Evolutionary conservation across 306 rosid genomes (phyloP).

Genomic region (Cucumis sativus): DNA sequence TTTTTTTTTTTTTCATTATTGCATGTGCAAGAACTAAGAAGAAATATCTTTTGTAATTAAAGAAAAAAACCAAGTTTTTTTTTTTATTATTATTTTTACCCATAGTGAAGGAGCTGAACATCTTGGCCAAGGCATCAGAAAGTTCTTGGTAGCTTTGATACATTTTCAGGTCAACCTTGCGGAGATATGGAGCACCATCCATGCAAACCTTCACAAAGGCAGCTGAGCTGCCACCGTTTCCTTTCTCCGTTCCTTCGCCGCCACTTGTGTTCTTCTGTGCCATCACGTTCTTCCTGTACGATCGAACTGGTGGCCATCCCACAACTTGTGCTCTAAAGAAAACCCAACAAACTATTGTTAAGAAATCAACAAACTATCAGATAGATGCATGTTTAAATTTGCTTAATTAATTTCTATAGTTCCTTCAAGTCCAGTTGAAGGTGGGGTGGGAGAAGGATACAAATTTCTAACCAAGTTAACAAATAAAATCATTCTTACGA

Average conservation of each 20-base stretch:
- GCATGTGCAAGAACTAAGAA: background rate
- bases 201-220: slow-evolving; percentile 66
- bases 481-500: background rate
- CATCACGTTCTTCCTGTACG: slow-evolving; percentile 58
- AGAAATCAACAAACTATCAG: background rate
- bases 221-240: background rate
- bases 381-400: no score
- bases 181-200: slow-evolving; percentile 80
- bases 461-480: no score
- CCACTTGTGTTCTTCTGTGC: slow-evolving; percentile 28
- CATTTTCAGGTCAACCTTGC: slow-evolving; percentile 58
- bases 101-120: slow-evolving; percentile 76
- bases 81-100: slow-evolving; percentile 26
- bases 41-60: background rate
- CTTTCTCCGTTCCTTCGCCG: slow-evolving; percentile 17
- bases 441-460: background rate
- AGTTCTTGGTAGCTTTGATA: slow-evolving; percentile 53
- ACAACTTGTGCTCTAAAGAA: slow-evolving; percentile 57
- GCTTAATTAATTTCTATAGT: no score
- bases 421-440: no score
- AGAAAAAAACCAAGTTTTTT: background rate
- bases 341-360: background rate
- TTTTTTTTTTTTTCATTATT: background rate
- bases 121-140: slow-evolving; percentile 73
- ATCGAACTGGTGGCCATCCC: slow-evolving; percentile 81